Evolutionary conservation across 2,329 filamentous ascomycete genomes (phyloP).

Genomic region (Colletotrichum tamarilloi): DNA sequence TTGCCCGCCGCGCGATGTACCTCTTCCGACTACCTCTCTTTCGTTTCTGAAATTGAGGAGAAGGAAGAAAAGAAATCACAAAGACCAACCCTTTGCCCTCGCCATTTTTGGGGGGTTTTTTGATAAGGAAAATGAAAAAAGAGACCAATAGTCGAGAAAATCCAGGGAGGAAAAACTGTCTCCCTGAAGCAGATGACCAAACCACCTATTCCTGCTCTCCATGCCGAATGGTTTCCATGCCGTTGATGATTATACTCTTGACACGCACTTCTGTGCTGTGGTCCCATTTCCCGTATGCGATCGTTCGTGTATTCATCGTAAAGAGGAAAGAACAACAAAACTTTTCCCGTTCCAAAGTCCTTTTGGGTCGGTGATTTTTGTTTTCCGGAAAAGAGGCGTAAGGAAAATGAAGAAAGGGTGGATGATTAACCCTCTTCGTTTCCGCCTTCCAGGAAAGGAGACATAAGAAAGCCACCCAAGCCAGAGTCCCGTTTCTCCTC

Average conservation of each 20-base stretch:
- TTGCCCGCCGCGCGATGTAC: conserved; percentile 28
- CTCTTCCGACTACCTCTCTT: conserved; percentile 23
- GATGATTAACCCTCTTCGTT: neutral
- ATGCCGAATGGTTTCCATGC: conserved; percentile 18
- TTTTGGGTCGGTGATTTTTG: conserved; percentile 31
- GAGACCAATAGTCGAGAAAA: neutral
- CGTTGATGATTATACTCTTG: conserved; percentile 20
- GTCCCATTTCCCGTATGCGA: conserved; percentile 19
- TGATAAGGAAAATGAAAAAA: conserved; percentile 1
- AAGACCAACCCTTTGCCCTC: conserved; percentile 6
- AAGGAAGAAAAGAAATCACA: conserved; percentile 22
- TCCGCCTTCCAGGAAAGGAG: neutral
- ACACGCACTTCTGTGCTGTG: conserved; percentile 26
- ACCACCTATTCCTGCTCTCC: conserved; percentile 6
- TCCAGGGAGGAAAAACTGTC: neutral
- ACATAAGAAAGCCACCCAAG: conserved; percentile 11
- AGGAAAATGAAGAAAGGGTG: conserved; percentile 11
- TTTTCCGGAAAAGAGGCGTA: conserved; percentile 14
- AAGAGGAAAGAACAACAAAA: conserved; percentile 20
- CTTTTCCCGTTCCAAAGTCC: conserved; percentile 16
- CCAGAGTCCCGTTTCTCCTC: conserved; percentile 38
- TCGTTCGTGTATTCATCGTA: conserved; percentile 18
- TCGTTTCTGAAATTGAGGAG: conserved; percentile 7
- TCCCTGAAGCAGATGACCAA: conserved; percentile 21
- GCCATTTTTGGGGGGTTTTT: conserved; percentile 14